phyloP scores from a whole-genome alignment of 2,329 filamentous ascomycete genomes.

The Cordyceps javanica region DNA sequence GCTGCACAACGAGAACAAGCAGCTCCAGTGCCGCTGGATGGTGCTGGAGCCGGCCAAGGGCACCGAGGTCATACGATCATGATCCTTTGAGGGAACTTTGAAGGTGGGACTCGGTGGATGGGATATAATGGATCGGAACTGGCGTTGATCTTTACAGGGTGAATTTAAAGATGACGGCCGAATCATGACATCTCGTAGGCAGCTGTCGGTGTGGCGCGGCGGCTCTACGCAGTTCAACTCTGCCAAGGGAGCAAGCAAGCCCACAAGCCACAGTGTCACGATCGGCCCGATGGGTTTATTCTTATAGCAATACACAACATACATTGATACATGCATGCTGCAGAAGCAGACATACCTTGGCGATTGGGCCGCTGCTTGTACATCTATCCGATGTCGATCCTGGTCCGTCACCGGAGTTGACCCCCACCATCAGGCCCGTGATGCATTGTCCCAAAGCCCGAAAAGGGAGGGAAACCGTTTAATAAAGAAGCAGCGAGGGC shows the following conservation, averaged over 20 bases:
- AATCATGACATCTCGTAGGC: neutral
- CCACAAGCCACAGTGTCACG: neutral
- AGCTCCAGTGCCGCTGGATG: conserved; percentile 79
- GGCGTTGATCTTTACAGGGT: neutral
- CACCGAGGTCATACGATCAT: conserved; percentile 38
- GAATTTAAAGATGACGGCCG: neutral
- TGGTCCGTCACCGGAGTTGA: neutral
- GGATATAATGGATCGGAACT: neutral
- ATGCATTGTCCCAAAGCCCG: conserved; percentile 12
- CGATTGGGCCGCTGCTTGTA: neutral
- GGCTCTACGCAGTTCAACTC: conserved; percentile 3
- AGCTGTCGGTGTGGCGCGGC: neutral
- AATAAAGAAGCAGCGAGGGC: neutral
- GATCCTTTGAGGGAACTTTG: no score
- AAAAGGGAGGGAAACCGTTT: neutral
- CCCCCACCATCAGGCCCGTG: conserved; percentile 1
- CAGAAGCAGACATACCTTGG: neutral
- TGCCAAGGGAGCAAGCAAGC: neutral
- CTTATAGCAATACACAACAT: neutral
- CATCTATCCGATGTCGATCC: neutral
- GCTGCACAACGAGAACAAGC: conserved; percentile 47
- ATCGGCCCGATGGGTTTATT: neutral
- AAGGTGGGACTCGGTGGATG: no score
- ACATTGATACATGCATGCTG: neutral
- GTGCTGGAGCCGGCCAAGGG: conserved; percentile 83